Evolutionary conservation across 768 basidiomycete genomes (phyloP).

Genomic region (Lactarius pseudohatsudake): DNA sequence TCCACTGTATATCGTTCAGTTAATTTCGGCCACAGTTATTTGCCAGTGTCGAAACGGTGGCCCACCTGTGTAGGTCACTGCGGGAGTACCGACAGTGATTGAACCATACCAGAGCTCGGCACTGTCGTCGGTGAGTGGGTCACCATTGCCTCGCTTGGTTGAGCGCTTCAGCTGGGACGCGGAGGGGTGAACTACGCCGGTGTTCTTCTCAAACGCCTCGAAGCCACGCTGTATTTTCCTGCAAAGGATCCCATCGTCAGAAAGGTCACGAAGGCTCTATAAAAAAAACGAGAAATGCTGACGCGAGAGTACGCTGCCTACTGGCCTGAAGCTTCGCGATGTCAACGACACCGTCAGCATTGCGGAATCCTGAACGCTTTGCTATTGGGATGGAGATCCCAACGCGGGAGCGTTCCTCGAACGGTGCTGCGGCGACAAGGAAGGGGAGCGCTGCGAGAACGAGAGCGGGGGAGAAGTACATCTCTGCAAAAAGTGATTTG

Average conservation of each 20-base stretch:
- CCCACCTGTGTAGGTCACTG: slow-evolving; percentile 21
- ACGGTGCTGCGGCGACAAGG: slow-evolving; percentile 7
- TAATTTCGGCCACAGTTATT: not conserved
- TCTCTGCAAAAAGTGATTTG: not conserved
- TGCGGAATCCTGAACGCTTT: not conserved
- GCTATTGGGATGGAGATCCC: slow-evolving; percentile 14
- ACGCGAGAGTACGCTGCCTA: slow-evolving; percentile 7
- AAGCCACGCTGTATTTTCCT: slow-evolving; percentile 26
- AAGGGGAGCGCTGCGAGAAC: slow-evolving; percentile 16
- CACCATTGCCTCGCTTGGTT: slow-evolving; percentile 9
- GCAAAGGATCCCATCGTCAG: not conserved
- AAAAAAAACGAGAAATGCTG: not conserved
- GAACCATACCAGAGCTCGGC: slow-evolving; percentile 24
- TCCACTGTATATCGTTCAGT: slow-evolving; percentile 32
- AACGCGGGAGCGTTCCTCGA: not conserved
- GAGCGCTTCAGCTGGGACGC: not conserved
- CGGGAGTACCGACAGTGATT: slow-evolving; percentile 28
- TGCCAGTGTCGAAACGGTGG: not conserved
- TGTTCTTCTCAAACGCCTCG: slow-evolving; percentile 21
- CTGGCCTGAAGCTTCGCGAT: not conserved
- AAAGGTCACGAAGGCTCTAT: no score
- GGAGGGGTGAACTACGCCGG: slow-evolving; percentile 22
- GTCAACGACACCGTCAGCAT: slow-evolving; percentile 14
- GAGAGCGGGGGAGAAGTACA: slow-evolving; percentile 12
- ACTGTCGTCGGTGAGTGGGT: slow-evolving; percentile 13